Evolutionary conservation across 148 eudicot genomes (phyloP).

Genomic region (Fagopyrum esculentum): DNA sequence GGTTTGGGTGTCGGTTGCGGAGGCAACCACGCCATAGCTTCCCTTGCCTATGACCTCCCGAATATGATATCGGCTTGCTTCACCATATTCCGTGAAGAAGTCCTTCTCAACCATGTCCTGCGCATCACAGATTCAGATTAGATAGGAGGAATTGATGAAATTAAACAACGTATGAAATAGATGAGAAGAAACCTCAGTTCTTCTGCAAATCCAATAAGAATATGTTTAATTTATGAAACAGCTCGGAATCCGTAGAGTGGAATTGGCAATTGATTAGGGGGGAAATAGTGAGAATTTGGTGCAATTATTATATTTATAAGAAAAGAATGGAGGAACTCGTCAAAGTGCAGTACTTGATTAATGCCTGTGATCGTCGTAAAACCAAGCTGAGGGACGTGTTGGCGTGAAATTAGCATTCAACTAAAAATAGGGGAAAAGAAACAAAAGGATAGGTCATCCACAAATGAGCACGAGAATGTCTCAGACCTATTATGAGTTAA

Average conservation of each 20-base stretch:
- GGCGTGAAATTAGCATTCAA: background rate
- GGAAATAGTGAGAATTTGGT: background rate
- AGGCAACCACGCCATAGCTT: slow-evolving; percentile 66
- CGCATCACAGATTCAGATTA: background rate
- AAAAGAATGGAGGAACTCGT: slow-evolving; percentile 6
- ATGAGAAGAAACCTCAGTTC: no score
- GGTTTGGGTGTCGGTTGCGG: slow-evolving; percentile 64
- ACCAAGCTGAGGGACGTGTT: background rate
- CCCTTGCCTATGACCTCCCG: slow-evolving; percentile 68
- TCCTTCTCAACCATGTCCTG: slow-evolving; percentile 54
- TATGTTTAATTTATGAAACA: background rate
- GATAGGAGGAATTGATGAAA: no score
- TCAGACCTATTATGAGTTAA: background rate
- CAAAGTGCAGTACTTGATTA: background rate
- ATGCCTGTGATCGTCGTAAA: background rate
- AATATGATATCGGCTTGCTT: slow-evolving; percentile 57
- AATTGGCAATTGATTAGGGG: background rate
- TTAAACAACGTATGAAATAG: no score
- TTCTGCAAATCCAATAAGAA: background rate
- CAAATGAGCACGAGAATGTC: background rate
- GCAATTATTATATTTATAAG: background rate
- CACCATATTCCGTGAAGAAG: slow-evolving; percentile 67
- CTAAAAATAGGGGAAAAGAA: background rate
- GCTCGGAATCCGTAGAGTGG: background rate
- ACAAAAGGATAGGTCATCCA: background rate